phyloP scores from a whole-genome alignment of 306 rosid species.

The Corylus americana region DNA sequence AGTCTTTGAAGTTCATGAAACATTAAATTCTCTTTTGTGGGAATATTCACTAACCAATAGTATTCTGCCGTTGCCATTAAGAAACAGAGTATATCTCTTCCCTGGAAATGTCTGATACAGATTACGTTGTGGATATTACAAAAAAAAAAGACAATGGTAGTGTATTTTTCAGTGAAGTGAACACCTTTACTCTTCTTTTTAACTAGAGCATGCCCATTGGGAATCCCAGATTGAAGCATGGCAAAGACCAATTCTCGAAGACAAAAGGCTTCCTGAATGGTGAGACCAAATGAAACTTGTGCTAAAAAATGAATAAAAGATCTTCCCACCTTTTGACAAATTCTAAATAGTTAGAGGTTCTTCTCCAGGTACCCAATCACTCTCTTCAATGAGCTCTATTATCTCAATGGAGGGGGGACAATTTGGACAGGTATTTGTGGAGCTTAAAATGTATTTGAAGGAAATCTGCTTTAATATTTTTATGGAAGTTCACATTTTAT shows the following conservation, averaged over 20 bases:
- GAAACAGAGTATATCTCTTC: neutral
- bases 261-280: slow-evolving; percentile 95
- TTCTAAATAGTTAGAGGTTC: slow-evolving; percentile 31
- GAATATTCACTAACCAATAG: neutral
- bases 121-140: no score
- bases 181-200: slow-evolving; percentile 1
- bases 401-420: slow-evolving; percentile 85
- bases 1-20: neutral
- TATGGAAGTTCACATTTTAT: neutral
- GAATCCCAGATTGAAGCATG: slow-evolving; percentile 88
- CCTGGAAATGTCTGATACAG: neutral
- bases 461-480: neutral
- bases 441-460: neutral
- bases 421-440: slow-evolving; percentile 83
- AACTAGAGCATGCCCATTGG: slow-evolving; percentile 70
- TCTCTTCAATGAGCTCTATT: slow-evolving; percentile 92
- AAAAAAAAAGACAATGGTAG: neutral
- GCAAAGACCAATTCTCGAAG: slow-evolving; percentile 92
- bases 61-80: neutral
- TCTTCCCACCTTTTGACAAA: neutral
- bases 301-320: neutral
- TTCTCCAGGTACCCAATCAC: slow-evolving; percentile 79
- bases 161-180: slow-evolving; percentile 1
- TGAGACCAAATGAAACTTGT: slow-evolving; percentile 38
- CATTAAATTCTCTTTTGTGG: neutral